Percentiles rank a stretch among this genome's conserved stretches.
phyloP scores from a whole-genome alignment of 352 stramenopile species.

The Pythium brassicae region DNA sequence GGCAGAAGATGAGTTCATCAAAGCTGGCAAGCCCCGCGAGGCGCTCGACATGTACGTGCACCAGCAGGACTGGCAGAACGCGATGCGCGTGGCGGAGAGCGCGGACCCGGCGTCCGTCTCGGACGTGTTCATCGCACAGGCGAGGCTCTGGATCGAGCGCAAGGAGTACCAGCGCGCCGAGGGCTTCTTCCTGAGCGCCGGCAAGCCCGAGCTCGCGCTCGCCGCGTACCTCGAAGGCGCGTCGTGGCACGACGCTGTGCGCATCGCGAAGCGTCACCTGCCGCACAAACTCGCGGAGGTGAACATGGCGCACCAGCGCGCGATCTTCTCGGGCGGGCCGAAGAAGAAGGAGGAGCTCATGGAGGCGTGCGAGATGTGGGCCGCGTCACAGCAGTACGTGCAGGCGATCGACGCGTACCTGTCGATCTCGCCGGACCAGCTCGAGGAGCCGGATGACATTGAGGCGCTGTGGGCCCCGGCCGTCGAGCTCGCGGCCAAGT shows the following conservation, averaged over 20 bases:
- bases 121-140: constrained; percentile 91
- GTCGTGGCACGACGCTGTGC: constrained; percentile 88
- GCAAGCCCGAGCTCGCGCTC: constrained; percentile 89
- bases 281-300: constrained; percentile 92
- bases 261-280: constrained; percentile 87
- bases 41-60: constrained; percentile 96
- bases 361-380: constrained; percentile 85
- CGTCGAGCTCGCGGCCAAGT: constrained; percentile 85
- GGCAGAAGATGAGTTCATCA: constrained; percentile 91
- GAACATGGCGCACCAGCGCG: constrained; percentile 81
- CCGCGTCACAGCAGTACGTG: constrained; percentile 85
- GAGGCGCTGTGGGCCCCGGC: constrained; percentile 88
- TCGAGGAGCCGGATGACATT: constrained; percentile 58
- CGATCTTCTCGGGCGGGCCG: constrained; percentile 67
- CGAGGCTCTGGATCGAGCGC: constrained; percentile 76
- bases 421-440: constrained; percentile 68
- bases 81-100: constrained; percentile 89
- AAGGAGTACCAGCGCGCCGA: constrained; percentile 85
- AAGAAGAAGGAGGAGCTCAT: constrained; percentile 82
- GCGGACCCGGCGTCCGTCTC: constrained; percentile 86
- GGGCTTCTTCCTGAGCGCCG: constrained; percentile 89
- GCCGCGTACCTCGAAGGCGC: constrained; percentile 80
- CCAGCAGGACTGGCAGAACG: constrained; percentile 90
- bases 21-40: constrained; percentile 89
- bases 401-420: constrained; percentile 92